phyloP scores from a whole-genome alignment of 2,329 filamentous ascomycete species.

The Talaromyces sp. region DNA sequence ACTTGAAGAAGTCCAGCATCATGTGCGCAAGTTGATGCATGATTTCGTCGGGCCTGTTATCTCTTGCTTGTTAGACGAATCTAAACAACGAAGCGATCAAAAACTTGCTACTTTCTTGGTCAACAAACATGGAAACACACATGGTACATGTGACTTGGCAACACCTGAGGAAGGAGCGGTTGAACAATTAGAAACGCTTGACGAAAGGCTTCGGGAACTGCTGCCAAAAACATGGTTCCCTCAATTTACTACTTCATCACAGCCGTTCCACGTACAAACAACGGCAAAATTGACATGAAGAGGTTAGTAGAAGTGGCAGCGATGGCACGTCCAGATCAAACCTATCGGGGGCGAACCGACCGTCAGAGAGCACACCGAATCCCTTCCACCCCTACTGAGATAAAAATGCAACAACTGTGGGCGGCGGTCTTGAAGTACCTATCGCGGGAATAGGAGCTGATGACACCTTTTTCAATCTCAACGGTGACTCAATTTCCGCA shows the following conservation, averaged over 20 bases:
- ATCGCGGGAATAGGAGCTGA: background rate
- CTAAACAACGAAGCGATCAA: background rate
- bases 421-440: background rate
- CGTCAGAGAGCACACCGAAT: slow-evolving; percentile 20
- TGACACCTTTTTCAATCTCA: slow-evolving; percentile 9
- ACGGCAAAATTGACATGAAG: slow-evolving; percentile 3
- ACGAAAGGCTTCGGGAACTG: background rate
- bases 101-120: background rate
- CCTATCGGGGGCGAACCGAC: slow-evolving; percentile 9
- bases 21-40: background rate
- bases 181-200: background rate
- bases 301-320: background rate
- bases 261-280: background rate
- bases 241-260: background rate
- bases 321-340: slow-evolving; percentile 2
- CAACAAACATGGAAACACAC: background rate
- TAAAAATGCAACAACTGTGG: slow-evolving; percentile 2
- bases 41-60: background rate
- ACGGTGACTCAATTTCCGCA: slow-evolving; percentile 13
- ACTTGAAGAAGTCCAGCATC: slow-evolving; percentile 28
- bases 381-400: background rate
- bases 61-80: background rate
- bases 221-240: slow-evolving; percentile 4
- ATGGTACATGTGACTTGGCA: background rate
- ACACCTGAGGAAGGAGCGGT: background rate